These are phyloP conservation scores for Vickermania spadyakhi DNA, from an alignment of 208 protist genomes.

Conservation along the genomic window DNA sequence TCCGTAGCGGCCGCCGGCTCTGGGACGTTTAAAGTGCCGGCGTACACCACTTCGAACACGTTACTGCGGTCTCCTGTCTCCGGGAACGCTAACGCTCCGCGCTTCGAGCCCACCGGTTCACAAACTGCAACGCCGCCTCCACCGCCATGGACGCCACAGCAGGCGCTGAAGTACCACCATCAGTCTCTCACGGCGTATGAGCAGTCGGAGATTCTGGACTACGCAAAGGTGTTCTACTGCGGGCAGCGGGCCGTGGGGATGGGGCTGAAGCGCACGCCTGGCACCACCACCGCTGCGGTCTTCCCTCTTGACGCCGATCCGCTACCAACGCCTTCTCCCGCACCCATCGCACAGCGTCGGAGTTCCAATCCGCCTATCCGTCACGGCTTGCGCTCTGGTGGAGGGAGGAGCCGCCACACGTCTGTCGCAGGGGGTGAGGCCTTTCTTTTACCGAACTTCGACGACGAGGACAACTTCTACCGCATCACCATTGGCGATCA, in stretches of 20 bases:
- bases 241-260: conserved; percentile 33
- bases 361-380: not conserved
- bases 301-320: not conserved
- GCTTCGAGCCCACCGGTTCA: too few relatives aligned
- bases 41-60: too few relatives aligned
- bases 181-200: conserved; percentile 65
- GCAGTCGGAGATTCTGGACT: conserved; percentile 62
- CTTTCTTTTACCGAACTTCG: conserved; percentile 9
- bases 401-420: not conserved
- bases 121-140: conserved; percentile 11
- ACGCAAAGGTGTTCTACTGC: conserved; percentile 71
- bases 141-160: conserved; percentile 27
- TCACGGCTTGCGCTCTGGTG: not conserved
- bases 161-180: conserved; percentile 25
- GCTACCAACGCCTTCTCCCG: not conserved
- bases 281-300: conserved; percentile 1
- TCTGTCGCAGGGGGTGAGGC: not conserved
- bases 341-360: not conserved
- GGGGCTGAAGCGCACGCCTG: conserved; percentile 6
- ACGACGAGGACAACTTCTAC: conserved; percentile 88
- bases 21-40: too few relatives aligned
- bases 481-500: conserved; percentile 84
- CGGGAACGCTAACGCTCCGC: too few relatives aligned
- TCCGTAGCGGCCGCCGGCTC: too few relatives aligned
- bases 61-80: too few relatives aligned